phyloP scores from a whole-genome alignment of 108 stramenopile species.

The Tribonema minus region DNA sequence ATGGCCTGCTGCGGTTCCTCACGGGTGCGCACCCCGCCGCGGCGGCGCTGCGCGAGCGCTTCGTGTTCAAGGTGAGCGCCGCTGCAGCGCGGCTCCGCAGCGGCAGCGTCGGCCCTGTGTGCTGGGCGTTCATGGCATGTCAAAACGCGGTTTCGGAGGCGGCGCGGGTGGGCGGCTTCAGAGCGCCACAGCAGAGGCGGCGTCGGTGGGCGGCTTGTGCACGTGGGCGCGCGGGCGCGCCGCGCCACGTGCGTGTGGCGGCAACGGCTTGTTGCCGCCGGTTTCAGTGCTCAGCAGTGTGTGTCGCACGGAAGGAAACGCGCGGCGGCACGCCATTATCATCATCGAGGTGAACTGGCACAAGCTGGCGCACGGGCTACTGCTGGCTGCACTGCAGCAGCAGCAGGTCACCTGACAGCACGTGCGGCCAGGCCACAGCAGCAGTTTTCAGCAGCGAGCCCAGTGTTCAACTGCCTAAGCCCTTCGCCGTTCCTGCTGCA shows the following conservation, averaged over 20 bases:
- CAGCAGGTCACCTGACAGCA: too few species aligned
- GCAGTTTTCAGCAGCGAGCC: too few species aligned
- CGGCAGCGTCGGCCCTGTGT: not conserved
- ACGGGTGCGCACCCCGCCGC: conserved; percentile 40
- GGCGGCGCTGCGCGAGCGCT: conserved; percentile 21
- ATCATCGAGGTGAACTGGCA: too few species aligned
- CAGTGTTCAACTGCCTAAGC: too few species aligned
- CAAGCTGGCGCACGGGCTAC: too few species aligned
- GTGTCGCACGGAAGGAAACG: too few species aligned
- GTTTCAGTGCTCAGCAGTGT: too few species aligned
- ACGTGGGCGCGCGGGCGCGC: not conserved
- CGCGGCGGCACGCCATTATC: too few species aligned
- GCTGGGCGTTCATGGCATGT: not conserved
- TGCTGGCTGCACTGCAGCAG: too few species aligned
- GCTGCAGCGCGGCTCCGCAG: not conserved
- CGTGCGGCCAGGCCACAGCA: too few species aligned
- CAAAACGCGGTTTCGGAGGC: not conserved
- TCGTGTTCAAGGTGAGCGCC: conserved; percentile 53
- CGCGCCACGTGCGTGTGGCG: not conserved
- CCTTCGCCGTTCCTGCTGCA: too few species aligned
- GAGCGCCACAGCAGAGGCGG: not conserved
- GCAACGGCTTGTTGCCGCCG: too few species aligned
- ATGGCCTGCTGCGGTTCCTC: conserved; percentile 54
- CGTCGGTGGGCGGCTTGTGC: not conserved
- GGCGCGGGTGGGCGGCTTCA: not conserved